A percentile compares a stretch with the other conserved stretches of the same genome.
Evolutionary conservation across 345 rosid species (phyloP).

Genomic region (Punica granatum): DNA sequence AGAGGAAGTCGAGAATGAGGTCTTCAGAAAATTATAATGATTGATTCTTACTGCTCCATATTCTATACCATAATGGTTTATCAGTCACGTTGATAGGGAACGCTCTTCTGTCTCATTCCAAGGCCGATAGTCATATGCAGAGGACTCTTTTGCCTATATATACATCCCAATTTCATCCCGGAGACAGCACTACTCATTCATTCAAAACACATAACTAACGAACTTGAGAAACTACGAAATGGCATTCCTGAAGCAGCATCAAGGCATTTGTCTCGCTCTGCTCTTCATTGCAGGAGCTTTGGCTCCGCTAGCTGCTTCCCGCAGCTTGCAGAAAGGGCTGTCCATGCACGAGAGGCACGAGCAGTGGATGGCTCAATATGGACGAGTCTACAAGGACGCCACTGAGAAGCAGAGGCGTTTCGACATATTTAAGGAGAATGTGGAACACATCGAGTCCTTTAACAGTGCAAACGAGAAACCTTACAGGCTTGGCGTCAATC

Average conservation of each 20-base stretch:
- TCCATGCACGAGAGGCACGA: conserved; percentile 18
- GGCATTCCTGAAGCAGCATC: conserved; percentile 10
- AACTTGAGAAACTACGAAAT: background rate
- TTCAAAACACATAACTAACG: too few species aligned
- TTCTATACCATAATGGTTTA: too few species aligned
- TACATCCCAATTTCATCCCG: too few species aligned
- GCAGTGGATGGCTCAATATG: too few species aligned
- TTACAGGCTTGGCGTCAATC: conserved; percentile 36
- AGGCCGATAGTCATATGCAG: too few species aligned
- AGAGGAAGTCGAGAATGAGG: too few species aligned
- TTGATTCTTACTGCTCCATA: too few species aligned
- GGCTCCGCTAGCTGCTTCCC: conserved; percentile 11
- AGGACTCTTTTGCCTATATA: too few species aligned
- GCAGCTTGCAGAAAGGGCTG: conserved; percentile 10
- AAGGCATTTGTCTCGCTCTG: conserved; percentile 8
- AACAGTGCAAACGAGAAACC: conserved; percentile 27
- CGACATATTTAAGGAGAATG: conserved; percentile 35
- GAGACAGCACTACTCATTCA: background rate
- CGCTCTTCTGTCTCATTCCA: too few species aligned
- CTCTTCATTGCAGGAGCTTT: conserved; percentile 15
- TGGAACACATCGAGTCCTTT: conserved; percentile 23
- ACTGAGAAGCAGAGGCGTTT: conserved; percentile 31
- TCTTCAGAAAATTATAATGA: too few species aligned
- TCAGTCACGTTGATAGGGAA: too few species aligned
- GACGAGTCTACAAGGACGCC: conserved; percentile 17